Conservation (phyloP, 2,329 filamentous ascomycete species). For the Emmonsiellopsis sp. region DNA sequence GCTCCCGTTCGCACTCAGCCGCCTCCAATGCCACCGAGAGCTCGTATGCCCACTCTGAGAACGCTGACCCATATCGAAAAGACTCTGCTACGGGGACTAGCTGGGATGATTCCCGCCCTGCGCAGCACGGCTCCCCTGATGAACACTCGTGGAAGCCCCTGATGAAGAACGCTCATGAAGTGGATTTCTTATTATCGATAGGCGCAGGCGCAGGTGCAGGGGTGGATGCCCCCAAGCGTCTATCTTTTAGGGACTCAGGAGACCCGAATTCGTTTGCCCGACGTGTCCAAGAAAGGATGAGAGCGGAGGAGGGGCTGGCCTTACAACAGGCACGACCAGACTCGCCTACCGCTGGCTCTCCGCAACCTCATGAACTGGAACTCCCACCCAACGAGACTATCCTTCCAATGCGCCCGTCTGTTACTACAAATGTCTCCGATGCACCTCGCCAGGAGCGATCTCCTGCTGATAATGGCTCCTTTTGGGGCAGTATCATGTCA, state of each 20-base stretch:
- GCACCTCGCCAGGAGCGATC: neutral
- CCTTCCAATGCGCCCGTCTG: slow-evolving; percentile 11
- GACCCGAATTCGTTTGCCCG: slow-evolving; percentile 39
- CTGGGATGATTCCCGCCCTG: neutral
- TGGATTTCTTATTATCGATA: slow-evolving; percentile 29
- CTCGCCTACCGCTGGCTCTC: neutral
- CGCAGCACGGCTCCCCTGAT: slow-evolving; percentile 6
- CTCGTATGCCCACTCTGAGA: slow-evolving; percentile 2
- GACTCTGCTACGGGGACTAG: neutral
- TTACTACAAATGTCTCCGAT: neutral
- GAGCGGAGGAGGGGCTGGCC: slow-evolving; percentile 43
- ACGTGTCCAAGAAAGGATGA: slow-evolving; percentile 42
- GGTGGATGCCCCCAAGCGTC: slow-evolving; percentile 21
- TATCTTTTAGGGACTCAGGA: slow-evolving; percentile 30
- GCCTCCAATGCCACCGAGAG: slow-evolving; percentile 4
- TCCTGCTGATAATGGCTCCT: slow-evolving; percentile 2
- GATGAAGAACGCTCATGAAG: slow-evolving; percentile 26
- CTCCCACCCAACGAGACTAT: neutral
- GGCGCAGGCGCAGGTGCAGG: slow-evolving; percentile 13
- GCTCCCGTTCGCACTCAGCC: slow-evolving; percentile 11
- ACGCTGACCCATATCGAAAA: neutral
- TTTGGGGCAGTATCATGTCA: slow-evolving; percentile 11
- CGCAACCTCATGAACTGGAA: neutral
- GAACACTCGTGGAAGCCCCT: slow-evolving; percentile 20
- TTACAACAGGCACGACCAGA: slow-evolving; percentile 26